Evolutionary conservation across 176 grass and related monocot genomes (phyloP), one percentile per base, ranked within the genome.

Genomic region (Rhipidocladum racemiflorum): DNA sequence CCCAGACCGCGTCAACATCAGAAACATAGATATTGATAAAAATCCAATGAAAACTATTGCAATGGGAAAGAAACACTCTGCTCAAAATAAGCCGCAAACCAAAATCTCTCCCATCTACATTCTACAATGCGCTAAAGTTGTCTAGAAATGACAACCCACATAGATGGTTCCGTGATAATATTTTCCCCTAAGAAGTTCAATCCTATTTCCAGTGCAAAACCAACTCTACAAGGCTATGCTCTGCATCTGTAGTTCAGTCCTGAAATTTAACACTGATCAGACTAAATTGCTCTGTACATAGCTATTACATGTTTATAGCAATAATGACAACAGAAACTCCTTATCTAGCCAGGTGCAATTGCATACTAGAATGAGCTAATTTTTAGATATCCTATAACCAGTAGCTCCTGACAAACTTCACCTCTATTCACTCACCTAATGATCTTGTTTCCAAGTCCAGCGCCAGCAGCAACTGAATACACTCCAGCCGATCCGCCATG

Each of bases 401-500:
- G 61, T 4, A 65, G 16, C 15, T 46, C 30, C 21, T 29, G 20
- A n/a, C 12, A 3, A 54, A 57, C 7, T 53, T 53, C 49, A 7
- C 18, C 49, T 53, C 6, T n/a, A n/a, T n/a, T n/a, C n/a, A n/a
- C n/a, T n/a, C n/a, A n/a, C n/a, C n/a, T n/a, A n/a, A n/a, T n/a
- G 20, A 53, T 53, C 83, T 67, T 94, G 62, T 95, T 89, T 11
- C 70, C 83, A 65, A 88, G 81, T 65, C 79, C 59, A 4, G 45
- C 9, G 38, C 65, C 61, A 62, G 92, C 63, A 61, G 88, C 82
- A 1, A 98, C 76, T 2, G 90, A 87, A 80, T 95, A 98, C 51
- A 95, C 92, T 16, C 95, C 95, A 25, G 90, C 69, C 20, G 86
- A 83, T 49, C 90, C 95, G 4, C 90, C 88, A 80, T 95, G 92